Percentiles rank a stretch among this genome's conserved stretches.
These are phyloP conservation scores for Hyaloscypha bicolor DNA, from an alignment of 495 filamentous ascomycete genomes.

Conservation along the genomic window DNA sequence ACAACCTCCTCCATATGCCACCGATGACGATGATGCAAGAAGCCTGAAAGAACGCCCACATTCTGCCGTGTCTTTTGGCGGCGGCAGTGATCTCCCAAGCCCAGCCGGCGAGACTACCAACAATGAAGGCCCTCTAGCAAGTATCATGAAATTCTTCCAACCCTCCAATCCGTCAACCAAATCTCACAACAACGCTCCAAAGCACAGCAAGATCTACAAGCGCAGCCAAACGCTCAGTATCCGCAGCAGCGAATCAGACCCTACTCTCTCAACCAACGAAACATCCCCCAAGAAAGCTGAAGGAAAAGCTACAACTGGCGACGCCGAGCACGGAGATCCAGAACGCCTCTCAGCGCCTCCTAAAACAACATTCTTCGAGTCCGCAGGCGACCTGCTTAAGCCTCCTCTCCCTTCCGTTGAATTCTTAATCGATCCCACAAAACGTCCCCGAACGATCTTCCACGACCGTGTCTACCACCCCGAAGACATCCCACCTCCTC, in stretches of 20 bases:
- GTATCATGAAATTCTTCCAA: slow-evolving; percentile 32
- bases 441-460: slow-evolving; percentile 90
- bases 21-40: slow-evolving; percentile 30
- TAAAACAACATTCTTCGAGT: slow-evolving; percentile 90
- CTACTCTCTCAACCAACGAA: slow-evolving; percentile 5
- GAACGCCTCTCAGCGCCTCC: slow-evolving; percentile 69
- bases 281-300: not conserved
- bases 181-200: slow-evolving; percentile 30
- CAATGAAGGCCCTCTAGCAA: slow-evolving; percentile 25
- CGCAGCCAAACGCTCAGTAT: slow-evolving; percentile 67
- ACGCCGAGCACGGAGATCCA: slow-evolving; percentile 40
- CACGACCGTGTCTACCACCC: slow-evolving; percentile 96
- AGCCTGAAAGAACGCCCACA: slow-evolving; percentile 24
- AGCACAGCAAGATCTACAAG: slow-evolving; percentile 72
- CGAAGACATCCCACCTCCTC: slow-evolving; percentile 85
- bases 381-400: slow-evolving; percentile 87
- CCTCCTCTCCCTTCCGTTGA: slow-evolving; percentile 80
- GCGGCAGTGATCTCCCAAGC: slow-evolving; percentile 7
- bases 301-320: slow-evolving; percentile 28
- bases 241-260: slow-evolving; percentile 14
- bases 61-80: slow-evolving; percentile 3
- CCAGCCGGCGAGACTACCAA: slow-evolving; percentile 7
- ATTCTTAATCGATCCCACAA: slow-evolving; percentile 80
- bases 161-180: slow-evolving; percentile 23
- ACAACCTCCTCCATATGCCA: slow-evolving; percentile 31